These are phyloP conservation scores for Cryptosporidium parvum DNA, from an alignment of 169 alveolate species.

Conservation along the genomic window DNA sequence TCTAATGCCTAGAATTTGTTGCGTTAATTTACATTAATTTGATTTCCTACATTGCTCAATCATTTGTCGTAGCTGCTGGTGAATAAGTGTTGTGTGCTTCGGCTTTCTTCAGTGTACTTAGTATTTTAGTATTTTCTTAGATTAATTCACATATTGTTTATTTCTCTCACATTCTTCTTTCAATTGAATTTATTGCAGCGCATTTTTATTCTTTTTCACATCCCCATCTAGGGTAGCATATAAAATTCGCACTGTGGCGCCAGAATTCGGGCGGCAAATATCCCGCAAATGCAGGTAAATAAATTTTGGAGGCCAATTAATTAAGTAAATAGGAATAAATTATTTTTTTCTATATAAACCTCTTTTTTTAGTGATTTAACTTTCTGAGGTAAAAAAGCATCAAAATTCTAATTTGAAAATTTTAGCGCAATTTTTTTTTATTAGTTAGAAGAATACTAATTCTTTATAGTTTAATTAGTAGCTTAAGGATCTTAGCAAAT, in stretches of 20 bases:
- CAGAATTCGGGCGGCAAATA: background rate
- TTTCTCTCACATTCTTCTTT: background rate
- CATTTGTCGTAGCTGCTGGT: background rate
- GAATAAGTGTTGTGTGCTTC: background rate
- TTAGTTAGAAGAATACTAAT: background rate
- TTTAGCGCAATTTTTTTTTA: conserved; percentile 3
- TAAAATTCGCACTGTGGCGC: background rate
- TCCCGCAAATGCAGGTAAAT: conserved; percentile 41
- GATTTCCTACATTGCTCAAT: too few species aligned
- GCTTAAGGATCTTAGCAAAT: background rate
- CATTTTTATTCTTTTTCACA: too few species aligned
- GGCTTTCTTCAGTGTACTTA: background rate
- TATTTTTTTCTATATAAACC: background rate
- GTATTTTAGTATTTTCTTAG: background rate
- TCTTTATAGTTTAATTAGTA: background rate
- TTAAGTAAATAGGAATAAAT: background rate
- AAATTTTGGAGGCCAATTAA: conserved; percentile 9
- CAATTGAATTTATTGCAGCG: background rate
- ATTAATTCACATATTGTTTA: too few species aligned
- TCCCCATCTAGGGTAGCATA: background rate
- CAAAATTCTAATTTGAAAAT: background rate
- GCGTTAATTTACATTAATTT: background rate
- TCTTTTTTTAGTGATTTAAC: background rate
- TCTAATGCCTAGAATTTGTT: conserved; percentile 80
- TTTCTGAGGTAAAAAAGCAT: background rate